These are phyloP conservation scores for Cylindrotheca closterium DNA, from an alignment of 108 stramenopile genomes.

Conservation along the genomic window DNA sequence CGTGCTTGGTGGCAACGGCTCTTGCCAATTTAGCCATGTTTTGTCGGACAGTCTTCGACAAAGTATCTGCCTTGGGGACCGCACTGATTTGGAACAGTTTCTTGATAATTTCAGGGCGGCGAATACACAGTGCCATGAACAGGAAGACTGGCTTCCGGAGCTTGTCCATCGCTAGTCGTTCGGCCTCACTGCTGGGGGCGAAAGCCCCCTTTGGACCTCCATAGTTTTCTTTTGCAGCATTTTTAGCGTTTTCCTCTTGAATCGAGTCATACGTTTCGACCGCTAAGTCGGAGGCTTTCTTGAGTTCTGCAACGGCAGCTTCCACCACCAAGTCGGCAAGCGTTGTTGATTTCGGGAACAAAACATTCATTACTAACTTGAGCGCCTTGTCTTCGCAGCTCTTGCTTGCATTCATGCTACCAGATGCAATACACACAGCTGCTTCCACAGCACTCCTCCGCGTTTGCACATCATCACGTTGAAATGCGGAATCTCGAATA, in stretches of 20 bases:
- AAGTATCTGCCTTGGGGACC: slow-evolving; percentile 64
- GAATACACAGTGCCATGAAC: slow-evolving; percentile 82
- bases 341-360: slow-evolving; percentile 63
- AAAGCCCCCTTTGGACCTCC: slow-evolving; percentile 30
- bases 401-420: slow-evolving; percentile 63
- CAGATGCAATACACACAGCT: slow-evolving; percentile 78
- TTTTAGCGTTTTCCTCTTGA: slow-evolving; percentile 41
- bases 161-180: slow-evolving; percentile 66
- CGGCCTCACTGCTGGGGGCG: slow-evolving; percentile 62
- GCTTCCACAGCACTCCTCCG: slow-evolving; percentile 55
- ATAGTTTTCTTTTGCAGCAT: slow-evolving; percentile 36
- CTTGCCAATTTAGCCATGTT: slow-evolving; percentile 83
- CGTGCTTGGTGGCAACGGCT: slow-evolving; percentile 77
- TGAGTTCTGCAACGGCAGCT: slow-evolving; percentile 66
- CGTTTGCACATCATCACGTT: slow-evolving; percentile 41
- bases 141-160: slow-evolving; percentile 68
- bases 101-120: slow-evolving; percentile 78
- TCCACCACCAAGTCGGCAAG: slow-evolving; percentile 63
- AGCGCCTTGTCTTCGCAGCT: slow-evolving; percentile 79
- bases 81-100: slow-evolving; percentile 61
- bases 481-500: slow-evolving; percentile 78
- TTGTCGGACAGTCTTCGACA: slow-evolving; percentile 68
- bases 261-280: slow-evolving; percentile 59
- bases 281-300: slow-evolving; percentile 44
- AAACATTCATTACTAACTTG: slow-evolving; percentile 84